Evolutionary conservation across 106 monocot genomes (phyloP).

Genomic region (Narthecium ossifragum): DNA sequence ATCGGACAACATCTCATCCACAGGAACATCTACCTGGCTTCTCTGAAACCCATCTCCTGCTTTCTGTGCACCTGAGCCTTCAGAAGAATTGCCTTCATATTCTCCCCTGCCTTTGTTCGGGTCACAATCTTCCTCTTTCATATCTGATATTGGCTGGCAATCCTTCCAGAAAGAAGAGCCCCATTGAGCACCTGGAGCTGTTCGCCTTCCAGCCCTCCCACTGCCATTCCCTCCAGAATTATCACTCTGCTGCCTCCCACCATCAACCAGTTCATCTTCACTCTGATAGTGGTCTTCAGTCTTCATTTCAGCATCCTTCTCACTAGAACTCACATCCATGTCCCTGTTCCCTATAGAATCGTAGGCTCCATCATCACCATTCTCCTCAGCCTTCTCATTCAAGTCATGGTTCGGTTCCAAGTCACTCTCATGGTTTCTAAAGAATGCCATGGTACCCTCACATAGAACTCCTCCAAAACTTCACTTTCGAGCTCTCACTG

Average conservation of each 20-base stretch:
- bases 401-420: constrained; percentile 58
- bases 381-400: constrained; percentile 63
- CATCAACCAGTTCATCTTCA: constrained; percentile 43
- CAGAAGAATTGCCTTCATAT: constrained; percentile 31
- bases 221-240: constrained; percentile 28
- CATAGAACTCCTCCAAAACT: constrained; percentile 8
- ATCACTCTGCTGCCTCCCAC: constrained; percentile 29
- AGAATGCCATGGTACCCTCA: constrained; percentile 65
- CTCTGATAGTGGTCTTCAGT: constrained; percentile 36
- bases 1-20: constrained; percentile 98
- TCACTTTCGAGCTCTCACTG: constrained; percentile 12
- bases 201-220: constrained; percentile 38
- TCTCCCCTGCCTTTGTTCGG: constrained; percentile 19
- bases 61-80: constrained; percentile 36
- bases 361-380: constrained; percentile 28
- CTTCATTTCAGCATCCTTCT: constrained; percentile 43
- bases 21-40: constrained; percentile 63
- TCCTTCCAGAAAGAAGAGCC: constrained; percentile 95
- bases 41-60: constrained; percentile 27
- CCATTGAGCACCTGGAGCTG: constrained; percentile 47
- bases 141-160: constrained; percentile 49
- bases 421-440: constrained; percentile 44
- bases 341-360: constrained; percentile 37
- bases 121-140: constrained; percentile 24
- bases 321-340: constrained; percentile 37